Base-by-base conservation (phyloP, 2,329 filamentous ascomycete genomes). In the Talaromyces islandicus region DNA sequence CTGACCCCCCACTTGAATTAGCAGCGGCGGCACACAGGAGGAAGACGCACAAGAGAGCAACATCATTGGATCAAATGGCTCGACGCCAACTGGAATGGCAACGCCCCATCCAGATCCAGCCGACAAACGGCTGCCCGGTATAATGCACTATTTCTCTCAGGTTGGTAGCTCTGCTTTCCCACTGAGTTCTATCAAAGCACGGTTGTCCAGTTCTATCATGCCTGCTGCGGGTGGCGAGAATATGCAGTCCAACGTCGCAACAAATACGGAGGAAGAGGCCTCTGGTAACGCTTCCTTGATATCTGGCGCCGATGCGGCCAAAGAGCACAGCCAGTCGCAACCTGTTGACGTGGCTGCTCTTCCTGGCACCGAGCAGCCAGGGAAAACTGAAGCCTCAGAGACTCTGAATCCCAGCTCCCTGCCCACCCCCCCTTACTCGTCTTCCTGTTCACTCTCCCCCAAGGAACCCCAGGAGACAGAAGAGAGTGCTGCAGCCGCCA, bases 61-160 rank as follows among this genome's bases (percentile, higher is more conserved):
- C 43, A 73, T 77, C 52, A 77, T 79, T 59, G 90, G 91, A 73
- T 90, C 89, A 60, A 83, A 80, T 75, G 89, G 91, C 69, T 92
- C 90, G 58, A 94, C 92, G 69, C 89, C 92, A 71, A 95, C 92
- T 68, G 92, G 92, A 71, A 86, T 96, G 75, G 90, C 91, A 67
- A 99, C 94, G 64, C 94, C 94, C 67, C 90, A 92, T 71, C 94
- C 94, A 67, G 93, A 97, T 78, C 88, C 89, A 65, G 88, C 90
- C 72, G 94, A 99, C 81, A 97, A 96, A 80, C 89, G 94, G 78
- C 83, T 96, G 73, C 94, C 94, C 68, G 91, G 92, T 75, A 96
- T 97, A 81, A 89, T 94, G 84, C 85, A 87, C 77, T 97, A 94
- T 83, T 96, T 97, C 85, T 89, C 89, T 81, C 94, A 99, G 93